Evolutionary conservation across 1,139 yeast species (phyloP), one percentile per base, ranked within the genome.

Genomic region (Suhomyces bribrorum): DNA sequence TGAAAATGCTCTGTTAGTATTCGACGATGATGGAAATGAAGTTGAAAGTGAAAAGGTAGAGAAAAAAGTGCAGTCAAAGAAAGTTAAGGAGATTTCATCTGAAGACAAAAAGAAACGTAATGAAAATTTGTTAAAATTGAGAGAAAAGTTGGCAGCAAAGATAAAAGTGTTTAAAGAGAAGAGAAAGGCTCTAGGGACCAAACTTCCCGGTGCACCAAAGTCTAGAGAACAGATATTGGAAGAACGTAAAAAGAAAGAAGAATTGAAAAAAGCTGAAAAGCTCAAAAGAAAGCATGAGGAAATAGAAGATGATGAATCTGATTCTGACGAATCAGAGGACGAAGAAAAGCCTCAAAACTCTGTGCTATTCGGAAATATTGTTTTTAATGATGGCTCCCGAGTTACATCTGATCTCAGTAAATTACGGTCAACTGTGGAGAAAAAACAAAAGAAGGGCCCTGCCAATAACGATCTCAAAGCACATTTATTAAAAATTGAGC

Each of bases 151-250:
- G 37, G 83, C 92, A 24, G 76, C 76, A 14, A 86, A 82, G 59
- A 90, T 92, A 48, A 77, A 71, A 43, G 70, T 64, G 20, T 59
- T 92, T 63, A 80, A 82, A 50, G 92, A 84, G 43, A 86, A 79
- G 61, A 80, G 99, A 56, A 90, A 85, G 55, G 98, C 97, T 0
- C 94, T 94, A 1, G 97, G 97, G 1, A 69, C 92, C 0, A 83
- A 79, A 31, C 81, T 74, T 12, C 72, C 76, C 4, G 96, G 95
- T 18, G 94, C 96, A 0, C 92, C 94, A 9, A 76, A 83, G 44
- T 83, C 90, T 3, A 73, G 94, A 57, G 89, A 84, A 46, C 87
- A 84, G 42, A 83, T 85, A 34, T 62, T 85, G 45, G 85, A 76
- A 37, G 89, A 77, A 46, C 62, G 77, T 33, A 71, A 69, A 48